These are phyloP conservation scores for Parasitella parasitica DNA, from an alignment of 371 early-diverging fungal species.

Conservation along the genomic window DNA sequence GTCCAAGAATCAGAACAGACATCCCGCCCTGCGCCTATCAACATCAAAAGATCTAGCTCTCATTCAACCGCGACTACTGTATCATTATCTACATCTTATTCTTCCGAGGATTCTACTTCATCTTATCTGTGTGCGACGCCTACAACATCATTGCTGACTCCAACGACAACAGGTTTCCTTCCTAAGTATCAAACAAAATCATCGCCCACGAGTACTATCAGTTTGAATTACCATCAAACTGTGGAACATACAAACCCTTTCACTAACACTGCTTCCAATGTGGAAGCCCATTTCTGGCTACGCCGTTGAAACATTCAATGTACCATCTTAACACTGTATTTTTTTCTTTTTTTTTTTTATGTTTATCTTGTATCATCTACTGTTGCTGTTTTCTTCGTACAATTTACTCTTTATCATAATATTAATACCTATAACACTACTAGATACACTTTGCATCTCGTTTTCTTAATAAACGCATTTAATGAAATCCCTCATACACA, in stretches of 20 bases:
- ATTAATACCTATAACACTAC: too few species aligned
- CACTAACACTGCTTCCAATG: neutral
- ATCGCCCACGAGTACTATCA: constrained; percentile 2
- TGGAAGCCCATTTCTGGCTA: constrained; percentile 9
- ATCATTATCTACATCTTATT: neutral
- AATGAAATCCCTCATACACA: too few species aligned
- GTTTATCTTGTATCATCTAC: too few species aligned
- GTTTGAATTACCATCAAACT: constrained; percentile 5
- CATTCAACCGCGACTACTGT: neutral
- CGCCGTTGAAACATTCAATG: neutral
- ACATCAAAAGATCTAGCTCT: constrained; percentile 3
- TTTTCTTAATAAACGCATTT: too few species aligned
- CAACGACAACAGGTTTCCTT: neutral
- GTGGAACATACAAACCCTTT: constrained; percentile 5
- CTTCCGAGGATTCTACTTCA: neutral
- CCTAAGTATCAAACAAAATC: neutral
- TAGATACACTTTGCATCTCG: too few species aligned
- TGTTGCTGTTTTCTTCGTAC: too few species aligned
- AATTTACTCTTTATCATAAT: too few species aligned
- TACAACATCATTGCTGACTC: neutral
- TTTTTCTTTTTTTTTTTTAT: too few species aligned
- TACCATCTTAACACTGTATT: too few species aligned
- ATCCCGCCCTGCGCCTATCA: neutral
- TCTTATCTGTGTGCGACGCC: constrained; percentile 3
- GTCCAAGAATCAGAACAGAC: neutral